Base-by-base conservation (phyloP, 179 eudicot genomes). In the Carnegiea gigantea region DNA sequence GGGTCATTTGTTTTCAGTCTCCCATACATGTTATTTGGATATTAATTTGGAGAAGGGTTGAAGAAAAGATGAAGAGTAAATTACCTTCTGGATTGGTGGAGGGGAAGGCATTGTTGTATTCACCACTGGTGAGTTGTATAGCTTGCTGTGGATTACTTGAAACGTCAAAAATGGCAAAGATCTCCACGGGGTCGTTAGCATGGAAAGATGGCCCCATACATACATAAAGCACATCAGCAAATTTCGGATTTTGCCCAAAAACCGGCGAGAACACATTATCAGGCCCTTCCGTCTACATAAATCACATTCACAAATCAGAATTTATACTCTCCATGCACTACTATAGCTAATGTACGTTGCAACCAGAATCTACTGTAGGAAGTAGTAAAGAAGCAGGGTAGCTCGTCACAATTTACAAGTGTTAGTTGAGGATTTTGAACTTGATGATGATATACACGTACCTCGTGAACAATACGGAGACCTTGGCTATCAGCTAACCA, bases 121-220 rank as follows among this genome's bases (percentile, higher is more conserved):
- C 24, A 17, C 17, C 14, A 2, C 36, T 54, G 43, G 67, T 76
- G 4, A 54, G 67, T 20, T 15, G 64, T 38, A 28, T 11, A 8
- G 17, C 65, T 24, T 54, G 65, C 44, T 76, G 67, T 6, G 64
- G 30, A 57, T 17, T 51, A 4, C 0, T 28, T 4, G 79, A 54
- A n/a, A 51, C 79, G 0, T 76, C 70, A 10, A 33, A 33, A 40
- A 76, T 53, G 70, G 79, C 79, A 15, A 23, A 76, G 43, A 76
- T 33, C 30, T 76, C 68, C 6, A 76, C 79, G 1, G n/a, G 9
- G 23, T 53, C 24, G 0, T 33, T 30, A 1, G 79, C 65, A 20
- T 30, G 38, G 44, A 76, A 76, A 28, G 79, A 76, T 54, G 79
- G 79, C 49, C 79, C 79, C 79, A 59, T 76, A 18, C 70, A 76